A percentile compares a stretch with the other conserved stretches of the same genome.
These are phyloP conservation scores for Aspergillus sp. DNA, from an alignment of 2,329 filamentous ascomycete genomes.

Conservation along the genomic window DNA sequence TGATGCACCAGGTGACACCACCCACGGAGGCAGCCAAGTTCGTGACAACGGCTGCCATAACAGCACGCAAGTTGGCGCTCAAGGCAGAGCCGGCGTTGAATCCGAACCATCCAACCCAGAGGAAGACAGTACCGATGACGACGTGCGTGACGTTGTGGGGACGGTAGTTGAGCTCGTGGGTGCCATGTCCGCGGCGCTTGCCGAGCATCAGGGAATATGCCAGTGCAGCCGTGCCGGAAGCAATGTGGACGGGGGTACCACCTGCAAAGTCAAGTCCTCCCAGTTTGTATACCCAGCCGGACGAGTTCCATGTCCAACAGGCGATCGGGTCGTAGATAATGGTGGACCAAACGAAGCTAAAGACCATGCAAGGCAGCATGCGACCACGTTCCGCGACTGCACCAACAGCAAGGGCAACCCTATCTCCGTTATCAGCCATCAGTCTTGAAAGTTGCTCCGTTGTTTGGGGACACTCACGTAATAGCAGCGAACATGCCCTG, in stretches of 20 bases:
- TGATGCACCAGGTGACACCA: slow-evolving; percentile 83
- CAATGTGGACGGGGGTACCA: slow-evolving; percentile 86
- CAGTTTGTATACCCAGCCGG: slow-evolving; percentile 76
- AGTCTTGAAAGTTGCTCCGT: neutral
- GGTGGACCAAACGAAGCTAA: slow-evolving; percentile 92
- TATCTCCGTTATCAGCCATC: slow-evolving; percentile 33
- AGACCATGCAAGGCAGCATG: slow-evolving; percentile 84
- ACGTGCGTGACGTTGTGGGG: slow-evolving; percentile 93
- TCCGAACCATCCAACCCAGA: slow-evolving; percentile 95
- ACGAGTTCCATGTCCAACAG: slow-evolving; percentile 91
- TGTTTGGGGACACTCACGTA: slow-evolving; percentile 62
- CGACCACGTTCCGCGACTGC: slow-evolving; percentile 84
- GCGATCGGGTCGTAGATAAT: slow-evolving; percentile 90
- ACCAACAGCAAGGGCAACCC: slow-evolving; percentile 79
- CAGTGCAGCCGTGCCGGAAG: slow-evolving; percentile 78
- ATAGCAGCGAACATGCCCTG: slow-evolving; percentile 65
- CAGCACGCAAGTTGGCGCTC: slow-evolving; percentile 76
- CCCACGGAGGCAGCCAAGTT: slow-evolving; percentile 82
- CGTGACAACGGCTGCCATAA: slow-evolving; percentile 85
- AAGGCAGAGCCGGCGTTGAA: slow-evolving; percentile 89
- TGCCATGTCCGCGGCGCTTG: slow-evolving; percentile 80
- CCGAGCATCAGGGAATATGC: slow-evolving; percentile 92
- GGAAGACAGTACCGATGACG: slow-evolving; percentile 87
- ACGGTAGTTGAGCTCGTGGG: slow-evolving; percentile 85
- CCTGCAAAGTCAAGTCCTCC: slow-evolving; percentile 87